Evolutionary conservation across 495 filamentous ascomycete species (phyloP).

Genomic region (Elasticomyces elasticus): DNA sequence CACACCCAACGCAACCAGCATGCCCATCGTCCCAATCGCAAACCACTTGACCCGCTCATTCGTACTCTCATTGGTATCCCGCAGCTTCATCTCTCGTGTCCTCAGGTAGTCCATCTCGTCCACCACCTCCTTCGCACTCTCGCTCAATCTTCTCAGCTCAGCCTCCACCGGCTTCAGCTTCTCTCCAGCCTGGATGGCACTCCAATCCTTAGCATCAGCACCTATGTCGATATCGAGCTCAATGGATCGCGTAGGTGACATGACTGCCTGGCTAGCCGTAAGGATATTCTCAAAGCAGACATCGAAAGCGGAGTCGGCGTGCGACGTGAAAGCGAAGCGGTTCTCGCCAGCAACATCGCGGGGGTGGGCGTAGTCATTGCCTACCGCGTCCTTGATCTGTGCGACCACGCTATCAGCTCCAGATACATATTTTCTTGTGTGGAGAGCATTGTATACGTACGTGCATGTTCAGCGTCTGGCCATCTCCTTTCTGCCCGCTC

Average conservation of each 20-base stretch:
- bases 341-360: constrained; percentile 87
- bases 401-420: neutral
- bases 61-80: constrained; percentile 98
- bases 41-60: constrained; percentile 99
- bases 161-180: constrained; percentile 97
- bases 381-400: constrained; percentile 87
- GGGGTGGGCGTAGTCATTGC: constrained; percentile 87
- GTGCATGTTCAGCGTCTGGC: constrained; percentile 89
- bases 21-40: constrained; percentile 86
- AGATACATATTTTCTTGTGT: neutral
- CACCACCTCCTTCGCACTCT: constrained; percentile 34
- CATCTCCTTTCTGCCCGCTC: constrained; percentile 76
- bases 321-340: constrained; percentile 90
- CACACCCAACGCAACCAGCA: constrained; percentile 78
- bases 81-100: constrained; percentile 79
- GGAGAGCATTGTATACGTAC: constrained; percentile 36
- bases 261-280: constrained; percentile 31
- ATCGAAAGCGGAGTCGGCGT: constrained; percentile 87
- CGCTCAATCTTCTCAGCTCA: constrained; percentile 73
- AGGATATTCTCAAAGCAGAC: constrained; percentile 93
- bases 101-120: constrained; percentile 61
- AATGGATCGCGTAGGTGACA: constrained; percentile 60
- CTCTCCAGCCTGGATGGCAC: constrained; percentile 87
- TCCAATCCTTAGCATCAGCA: constrained; percentile 97
- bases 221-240: constrained; percentile 99